phyloP scores from a whole-genome alignment of 148 eudicot genomes.

The Rhododendron griersonianum region DNA sequence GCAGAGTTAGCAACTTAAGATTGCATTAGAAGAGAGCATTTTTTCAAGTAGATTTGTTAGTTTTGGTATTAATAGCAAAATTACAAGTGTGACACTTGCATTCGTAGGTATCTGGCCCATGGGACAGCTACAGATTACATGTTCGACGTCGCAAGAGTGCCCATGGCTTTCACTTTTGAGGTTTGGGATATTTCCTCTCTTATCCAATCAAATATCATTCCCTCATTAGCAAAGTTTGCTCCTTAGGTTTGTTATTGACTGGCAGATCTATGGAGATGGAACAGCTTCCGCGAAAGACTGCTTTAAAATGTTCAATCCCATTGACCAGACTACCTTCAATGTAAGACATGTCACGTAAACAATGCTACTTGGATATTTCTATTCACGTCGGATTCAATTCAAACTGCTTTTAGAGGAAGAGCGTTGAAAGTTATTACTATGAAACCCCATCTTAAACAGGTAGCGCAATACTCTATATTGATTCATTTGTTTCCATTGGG shows the following conservation, averaged over 20 bases:
- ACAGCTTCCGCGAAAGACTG: constrained; percentile 82
- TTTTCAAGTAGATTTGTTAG: not conserved
- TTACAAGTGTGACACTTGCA: not conserved
- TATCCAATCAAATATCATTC: constrained; percentile 4
- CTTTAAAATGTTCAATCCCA: constrained; percentile 93
- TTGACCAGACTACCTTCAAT: constrained; percentile 61
- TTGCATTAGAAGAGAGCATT: not conserved
- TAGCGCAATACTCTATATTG: not conserved
- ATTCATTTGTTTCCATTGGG: constrained; percentile 1
- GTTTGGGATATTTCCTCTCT: constrained; percentile 31
- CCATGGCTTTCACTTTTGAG: constrained; percentile 98
- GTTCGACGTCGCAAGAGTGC: constrained; percentile 84
- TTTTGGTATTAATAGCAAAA: not conserved
- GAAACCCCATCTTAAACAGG: not conserved
- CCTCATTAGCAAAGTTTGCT: not conserved
- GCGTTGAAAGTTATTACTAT: not conserved
- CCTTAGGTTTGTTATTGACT: not conserved
- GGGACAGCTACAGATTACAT: constrained; percentile 96
- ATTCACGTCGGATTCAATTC: not conserved
- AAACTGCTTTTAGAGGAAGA: not conserved
- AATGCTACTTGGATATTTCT: not conserved
- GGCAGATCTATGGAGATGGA: constrained; percentile 85
- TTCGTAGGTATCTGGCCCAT: constrained; percentile 79
- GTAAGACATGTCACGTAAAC: constrained; percentile 28
- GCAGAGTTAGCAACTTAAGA: not conserved